phyloP scores from a whole-genome alignment of 331 rosid genomes.

The Quercus tomentella region DNA sequence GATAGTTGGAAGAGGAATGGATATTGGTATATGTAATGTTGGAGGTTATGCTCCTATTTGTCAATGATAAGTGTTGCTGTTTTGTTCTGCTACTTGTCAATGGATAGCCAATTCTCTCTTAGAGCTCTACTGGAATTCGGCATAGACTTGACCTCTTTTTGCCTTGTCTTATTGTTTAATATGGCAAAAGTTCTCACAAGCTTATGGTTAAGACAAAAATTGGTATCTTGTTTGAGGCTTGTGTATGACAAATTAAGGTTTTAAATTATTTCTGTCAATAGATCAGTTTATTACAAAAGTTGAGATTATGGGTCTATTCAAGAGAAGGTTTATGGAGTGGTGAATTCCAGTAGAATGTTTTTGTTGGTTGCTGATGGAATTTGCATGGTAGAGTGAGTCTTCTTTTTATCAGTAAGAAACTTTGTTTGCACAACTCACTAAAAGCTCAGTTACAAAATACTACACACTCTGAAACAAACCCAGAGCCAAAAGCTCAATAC shows the following conservation, averaged over 20 bases:
- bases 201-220: background rate
- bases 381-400: background rate
- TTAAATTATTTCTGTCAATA: background rate
- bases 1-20: no score
- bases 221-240: background rate
- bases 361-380: background rate
- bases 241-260: background rate
- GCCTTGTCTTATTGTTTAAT: background rate
- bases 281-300: background rate
- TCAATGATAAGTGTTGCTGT: no score
- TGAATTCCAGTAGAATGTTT: background rate
- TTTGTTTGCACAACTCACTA: no score
- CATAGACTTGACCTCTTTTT: background rate
- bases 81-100: background rate
- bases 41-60: no score
- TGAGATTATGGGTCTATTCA: background rate
- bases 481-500: no score
- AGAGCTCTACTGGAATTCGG: background rate
- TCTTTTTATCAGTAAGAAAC: no score
- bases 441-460: no score
- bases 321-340: background rate
- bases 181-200: background rate
- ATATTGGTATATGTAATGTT: no score
- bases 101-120: background rate
- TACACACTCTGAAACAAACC: no score